Evolutionary conservation across 768 basidiomycete genomes (phyloP).

Genomic region (Russula sp.): DNA sequence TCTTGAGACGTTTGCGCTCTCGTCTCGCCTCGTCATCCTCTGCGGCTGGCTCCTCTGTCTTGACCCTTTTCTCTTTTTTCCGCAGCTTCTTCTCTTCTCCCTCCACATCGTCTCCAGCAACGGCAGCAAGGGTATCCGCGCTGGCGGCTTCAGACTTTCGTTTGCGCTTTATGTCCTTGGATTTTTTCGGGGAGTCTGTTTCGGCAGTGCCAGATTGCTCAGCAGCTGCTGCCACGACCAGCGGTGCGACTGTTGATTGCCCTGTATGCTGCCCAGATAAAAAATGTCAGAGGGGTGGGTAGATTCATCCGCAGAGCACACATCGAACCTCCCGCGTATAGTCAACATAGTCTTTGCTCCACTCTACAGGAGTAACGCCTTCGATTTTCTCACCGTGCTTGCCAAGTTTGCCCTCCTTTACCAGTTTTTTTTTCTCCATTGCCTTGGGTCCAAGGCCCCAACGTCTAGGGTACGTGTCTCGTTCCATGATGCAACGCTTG

Average conservation of each 20-base stretch:
- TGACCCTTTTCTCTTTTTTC: slow-evolving; percentile 32
- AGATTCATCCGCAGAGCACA: slow-evolving; percentile 26
- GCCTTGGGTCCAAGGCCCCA: slow-evolving; percentile 99
- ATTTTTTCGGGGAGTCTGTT: slow-evolving; percentile 35
- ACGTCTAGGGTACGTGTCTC: slow-evolving; percentile 94
- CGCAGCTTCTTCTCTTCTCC: slow-evolving; percentile 53
- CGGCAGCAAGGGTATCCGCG: slow-evolving; percentile 35
- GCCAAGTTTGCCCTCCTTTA: slow-evolving; percentile 95
- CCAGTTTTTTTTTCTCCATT: slow-evolving; percentile 94
- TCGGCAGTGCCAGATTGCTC: slow-evolving; percentile 27
- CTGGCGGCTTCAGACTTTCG: slow-evolving; percentile 58
- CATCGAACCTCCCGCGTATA: slow-evolving; percentile 61
- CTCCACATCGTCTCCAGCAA: slow-evolving; percentile 34
- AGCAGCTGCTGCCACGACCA: slow-evolving; percentile 24
- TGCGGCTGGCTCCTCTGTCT: slow-evolving; percentile 27
- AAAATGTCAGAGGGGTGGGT: not conserved
- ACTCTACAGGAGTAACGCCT: slow-evolving; percentile 81
- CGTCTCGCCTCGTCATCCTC: slow-evolving; percentile 52
- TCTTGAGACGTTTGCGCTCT: slow-evolving; percentile 59
- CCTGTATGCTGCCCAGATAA: slow-evolving; percentile 33
- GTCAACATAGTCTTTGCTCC: slow-evolving; percentile 92
- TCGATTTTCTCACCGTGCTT: slow-evolving; percentile 89
- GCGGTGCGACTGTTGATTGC: slow-evolving; percentile 29
- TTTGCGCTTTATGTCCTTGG: slow-evolving; percentile 82
- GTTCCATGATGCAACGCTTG: slow-evolving; percentile 99